A percentile compares a stretch with the other conserved stretches of the same genome.
Evolutionary conservation across 331 rosid genomes (phyloP).

Genomic region (Phaseolus coccineus): DNA sequence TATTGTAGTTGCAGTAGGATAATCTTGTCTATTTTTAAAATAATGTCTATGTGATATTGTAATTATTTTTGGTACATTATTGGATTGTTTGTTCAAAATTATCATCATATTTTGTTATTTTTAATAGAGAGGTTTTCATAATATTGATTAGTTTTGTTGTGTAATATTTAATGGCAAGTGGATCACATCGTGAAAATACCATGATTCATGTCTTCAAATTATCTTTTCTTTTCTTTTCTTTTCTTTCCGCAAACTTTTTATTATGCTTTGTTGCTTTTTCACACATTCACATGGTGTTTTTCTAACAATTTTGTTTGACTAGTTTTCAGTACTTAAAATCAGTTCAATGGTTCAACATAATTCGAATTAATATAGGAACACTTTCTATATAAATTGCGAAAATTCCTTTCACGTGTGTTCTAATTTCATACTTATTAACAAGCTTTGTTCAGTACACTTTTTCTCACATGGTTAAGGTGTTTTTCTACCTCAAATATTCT

Average conservation of each 20-base stretch:
- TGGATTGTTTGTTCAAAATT: slow-evolving; percentile 3
- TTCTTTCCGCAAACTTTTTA: background rate
- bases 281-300: background rate
- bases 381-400: background rate
- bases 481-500: background rate
- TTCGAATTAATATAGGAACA: background rate
- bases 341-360: background rate
- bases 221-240: background rate
- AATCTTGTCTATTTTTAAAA: background rate
- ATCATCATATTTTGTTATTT: background rate
- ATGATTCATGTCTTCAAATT: background rate
- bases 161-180: background rate
- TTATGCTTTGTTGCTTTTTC: background rate
- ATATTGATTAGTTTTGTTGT: background rate
- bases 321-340: background rate
- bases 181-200: background rate
- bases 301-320: background rate
- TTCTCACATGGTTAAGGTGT: background rate
- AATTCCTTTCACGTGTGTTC: background rate
- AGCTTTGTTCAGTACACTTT: background rate
- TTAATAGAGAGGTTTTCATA: background rate
- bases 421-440: background rate
- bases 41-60: background rate
- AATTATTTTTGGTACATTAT: background rate
- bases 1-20: background rate